These are phyloP conservation scores for Dothiorella sarmentorum DNA, from an alignment of 2,329 filamentous ascomycete species.

Conservation along the genomic window DNA sequence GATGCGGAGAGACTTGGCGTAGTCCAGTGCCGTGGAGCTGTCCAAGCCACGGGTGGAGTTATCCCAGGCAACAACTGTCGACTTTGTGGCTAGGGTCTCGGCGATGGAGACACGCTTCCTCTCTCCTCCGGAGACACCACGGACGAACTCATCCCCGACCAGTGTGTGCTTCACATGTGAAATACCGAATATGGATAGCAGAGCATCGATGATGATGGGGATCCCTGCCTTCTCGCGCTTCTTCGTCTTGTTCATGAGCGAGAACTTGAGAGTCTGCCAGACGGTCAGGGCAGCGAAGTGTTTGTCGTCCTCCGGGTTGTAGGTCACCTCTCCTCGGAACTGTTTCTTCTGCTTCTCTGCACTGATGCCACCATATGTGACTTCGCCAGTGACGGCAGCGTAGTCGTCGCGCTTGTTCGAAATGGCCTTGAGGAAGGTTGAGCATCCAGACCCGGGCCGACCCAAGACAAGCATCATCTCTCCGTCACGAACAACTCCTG, in stretches of 20 bases:
- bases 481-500: constrained; percentile 62
- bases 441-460: constrained; percentile 70
- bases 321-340: constrained; percentile 73
- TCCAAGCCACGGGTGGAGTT: constrained; percentile 45
- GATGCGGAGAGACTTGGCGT: constrained; percentile 50
- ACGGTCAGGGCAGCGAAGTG: constrained; percentile 74
- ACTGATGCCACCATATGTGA: constrained; percentile 69
- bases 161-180: constrained; percentile 69
- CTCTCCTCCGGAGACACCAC: constrained; percentile 77
- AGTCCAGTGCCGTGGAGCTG: constrained; percentile 50
- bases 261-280: constrained; percentile 73
- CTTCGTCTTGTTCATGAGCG: constrained; percentile 70
- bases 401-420: constrained; percentile 66
- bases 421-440: constrained; percentile 72
- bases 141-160: constrained; percentile 69
- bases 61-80: constrained; percentile 73
- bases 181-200: constrained; percentile 77
- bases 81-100: constrained; percentile 69
- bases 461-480: constrained; percentile 74
- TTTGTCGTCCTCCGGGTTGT: constrained; percentile 73
- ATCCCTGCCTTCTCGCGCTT: constrained; percentile 63
- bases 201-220: constrained; percentile 63
- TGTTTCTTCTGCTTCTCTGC: constrained; percentile 64
- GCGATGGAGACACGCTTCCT: constrained; percentile 76
- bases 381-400: constrained; percentile 64